A percentile compares a stretch with the other conserved stretches of the same genome.
These are phyloP conservation scores for Russula sp. DNA, from an alignment of 768 basidiomycete species.

Conservation along the genomic window DNA sequence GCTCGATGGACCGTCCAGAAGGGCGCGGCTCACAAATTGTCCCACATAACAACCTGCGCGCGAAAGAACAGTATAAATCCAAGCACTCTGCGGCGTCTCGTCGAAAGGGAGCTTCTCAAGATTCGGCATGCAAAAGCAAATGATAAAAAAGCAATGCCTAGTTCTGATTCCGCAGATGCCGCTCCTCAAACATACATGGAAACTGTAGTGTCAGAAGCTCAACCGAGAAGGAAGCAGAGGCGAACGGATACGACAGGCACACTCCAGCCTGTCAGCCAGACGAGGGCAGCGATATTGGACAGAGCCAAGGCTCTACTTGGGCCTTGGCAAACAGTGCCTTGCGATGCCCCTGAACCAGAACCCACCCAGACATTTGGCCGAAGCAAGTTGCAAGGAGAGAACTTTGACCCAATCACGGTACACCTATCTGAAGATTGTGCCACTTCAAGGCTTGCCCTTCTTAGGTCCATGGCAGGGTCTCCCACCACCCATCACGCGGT, in stretches of 20 bases:
- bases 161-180: neutral
- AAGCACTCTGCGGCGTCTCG: slow-evolving; percentile 47
- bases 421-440: slow-evolving; percentile 6
- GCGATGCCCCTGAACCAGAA: slow-evolving; percentile 8
- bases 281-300: slow-evolving; percentile 19
- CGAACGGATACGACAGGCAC: slow-evolving; percentile 1
- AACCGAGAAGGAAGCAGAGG: slow-evolving; percentile 13
- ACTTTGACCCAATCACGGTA: neutral
- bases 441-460: slow-evolving; percentile 10
- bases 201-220: slow-evolving; percentile 13
- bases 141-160: neutral
- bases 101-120: slow-evolving; percentile 40
- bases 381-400: slow-evolving; percentile 19
- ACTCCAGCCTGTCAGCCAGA: slow-evolving; percentile 17
- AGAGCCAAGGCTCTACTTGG: slow-evolving; percentile 19
- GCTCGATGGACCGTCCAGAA: slow-evolving; percentile 66
- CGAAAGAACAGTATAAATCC: slow-evolving; percentile 48
- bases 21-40: slow-evolving; percentile 49
- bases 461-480: slow-evolving; percentile 12
- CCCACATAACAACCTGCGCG: slow-evolving; percentile 63
- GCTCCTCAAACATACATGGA: slow-evolving; percentile 18
- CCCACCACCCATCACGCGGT: neutral
- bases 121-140: neutral
- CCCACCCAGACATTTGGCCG: slow-evolving; percentile 25
- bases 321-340: neutral